Evolutionary conservation across 176 grass and related monocot species (phyloP).

Genomic region (Eremochloa ophiuroides): DNA sequence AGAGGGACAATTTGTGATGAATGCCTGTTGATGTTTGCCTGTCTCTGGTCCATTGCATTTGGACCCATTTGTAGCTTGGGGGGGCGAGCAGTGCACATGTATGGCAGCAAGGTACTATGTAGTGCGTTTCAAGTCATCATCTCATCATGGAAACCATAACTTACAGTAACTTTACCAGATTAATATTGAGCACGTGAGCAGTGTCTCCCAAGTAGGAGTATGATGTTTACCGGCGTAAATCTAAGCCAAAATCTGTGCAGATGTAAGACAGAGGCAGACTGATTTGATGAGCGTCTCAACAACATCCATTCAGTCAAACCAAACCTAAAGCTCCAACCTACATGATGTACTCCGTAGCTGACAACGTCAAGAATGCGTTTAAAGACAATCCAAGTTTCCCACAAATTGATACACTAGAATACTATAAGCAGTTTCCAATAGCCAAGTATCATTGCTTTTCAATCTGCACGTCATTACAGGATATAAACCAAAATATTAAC

Average conservation of each 20-base stretch:
- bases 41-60: neutral
- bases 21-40: slow-evolving; percentile 2
- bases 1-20: neutral
- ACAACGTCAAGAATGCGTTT: neutral
- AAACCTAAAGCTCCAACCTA: neutral
- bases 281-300: neutral
- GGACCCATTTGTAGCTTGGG: neutral
- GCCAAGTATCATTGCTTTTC: neutral
- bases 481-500: neutral
- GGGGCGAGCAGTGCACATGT: neutral
- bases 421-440: neutral
- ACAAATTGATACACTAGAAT: neutral
- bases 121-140: neutral
- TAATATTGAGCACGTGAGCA: neutral
- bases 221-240: neutral
- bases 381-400: too few relatives aligned
- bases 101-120: neutral
- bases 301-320: neutral
- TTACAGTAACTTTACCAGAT: neutral
- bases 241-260: neutral
- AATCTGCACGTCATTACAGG: neutral
- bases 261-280: neutral
- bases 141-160: neutral
- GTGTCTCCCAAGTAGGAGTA: neutral
- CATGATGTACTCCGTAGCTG: neutral